Base-by-base conservation (phyloP, 345 rosid species). In the Tarenaya hassleriana region DNA sequence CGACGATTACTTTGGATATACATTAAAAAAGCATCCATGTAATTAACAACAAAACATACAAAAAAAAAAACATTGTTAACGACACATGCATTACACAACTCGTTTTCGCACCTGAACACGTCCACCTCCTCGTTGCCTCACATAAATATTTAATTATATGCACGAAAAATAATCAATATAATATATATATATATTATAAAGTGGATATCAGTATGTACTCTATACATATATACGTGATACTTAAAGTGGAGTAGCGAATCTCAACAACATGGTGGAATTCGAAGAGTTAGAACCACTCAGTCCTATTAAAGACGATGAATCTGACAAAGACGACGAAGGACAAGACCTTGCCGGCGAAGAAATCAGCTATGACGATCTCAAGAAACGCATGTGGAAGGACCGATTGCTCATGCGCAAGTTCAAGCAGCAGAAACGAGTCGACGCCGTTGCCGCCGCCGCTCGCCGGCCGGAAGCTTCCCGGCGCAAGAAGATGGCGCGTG, bases 341-440 rank as follows among this genome's bases (percentile, higher is more conserved):
- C 52, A 45, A 13, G 53, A n/a, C 0, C 88, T 90, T 9, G 77
- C 94, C n/a, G n/a, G 33, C 10, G 69, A 58, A 76, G 34, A 54
- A 5, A 74, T 77, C 14, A 71, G 70, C 65, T 75, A 75, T 10
- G 79, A 73, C 1, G 86, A 80, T 4, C 82, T 80, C 41, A 82
- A 82, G 72, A 80, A 59, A 48, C 77, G 82, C 7, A 80, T 78
- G 82, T 68, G 74, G 82, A 78, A 63, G 61, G 90, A 86, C 38
- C 51, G 63, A 1, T 5, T 51, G 51, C 77, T 69, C 8, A 55
- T 86, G 77, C 71, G 74, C 19, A 78, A 76, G 68, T 41, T 80
- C 20, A 56, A 72, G 41, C 56, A 70, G 44, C 61, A 63, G 48
- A 56, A 45, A 14, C 32, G 47, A 31, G 7, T 32, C 4, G 10